Evolutionary conservation across 75 land plant genomes (phyloP).

Genomic region (Adiantum capillusveneris): DNA sequence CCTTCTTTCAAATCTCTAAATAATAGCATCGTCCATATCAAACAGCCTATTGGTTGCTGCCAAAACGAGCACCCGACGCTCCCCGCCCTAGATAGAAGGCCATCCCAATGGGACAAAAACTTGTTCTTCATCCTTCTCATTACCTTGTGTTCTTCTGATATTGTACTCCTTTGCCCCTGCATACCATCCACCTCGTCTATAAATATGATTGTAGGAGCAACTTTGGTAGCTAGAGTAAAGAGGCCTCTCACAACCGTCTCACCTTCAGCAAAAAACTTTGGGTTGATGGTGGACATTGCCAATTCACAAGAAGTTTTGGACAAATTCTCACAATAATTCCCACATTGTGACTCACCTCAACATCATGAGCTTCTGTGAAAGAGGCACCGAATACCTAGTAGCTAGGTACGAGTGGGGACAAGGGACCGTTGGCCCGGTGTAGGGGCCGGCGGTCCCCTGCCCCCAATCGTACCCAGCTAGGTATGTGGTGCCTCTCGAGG

Average conservation of each 20-base stretch:
- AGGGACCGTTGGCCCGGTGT: too few relatives aligned
- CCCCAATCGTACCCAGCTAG: too few relatives aligned
- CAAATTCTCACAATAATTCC: too few relatives aligned
- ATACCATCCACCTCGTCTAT: slow-evolving; percentile 91
- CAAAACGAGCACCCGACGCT: slow-evolving; percentile 76
- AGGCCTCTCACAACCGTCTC: slow-evolving; percentile 82
- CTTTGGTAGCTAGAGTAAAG: slow-evolving; percentile 84
- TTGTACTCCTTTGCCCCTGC: slow-evolving; percentile 76
- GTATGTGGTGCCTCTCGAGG: too few relatives aligned
- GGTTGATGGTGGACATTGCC: slow-evolving; percentile 91
- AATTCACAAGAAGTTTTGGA: too few relatives aligned
- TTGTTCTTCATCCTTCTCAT: slow-evolving; percentile 92
- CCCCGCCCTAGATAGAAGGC: slow-evolving; percentile 57
- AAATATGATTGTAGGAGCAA: slow-evolving; percentile 82
- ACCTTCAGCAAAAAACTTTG: slow-evolving; percentile 92
- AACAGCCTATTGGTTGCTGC: slow-evolving; percentile 91
- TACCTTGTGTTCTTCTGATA: slow-evolving; percentile 85
- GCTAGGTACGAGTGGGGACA: too few relatives aligned
- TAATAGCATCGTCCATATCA: slow-evolving; percentile 90
- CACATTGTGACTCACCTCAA: too few relatives aligned
- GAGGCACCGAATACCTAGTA: too few relatives aligned
- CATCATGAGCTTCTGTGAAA: too few relatives aligned
- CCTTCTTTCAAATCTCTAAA: slow-evolving; percentile 80
- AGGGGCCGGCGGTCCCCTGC: too few relatives aligned
- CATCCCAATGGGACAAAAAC: slow-evolving; percentile 95